Conservation (phyloP, 2,329 filamentous ascomycete species). For the Diaporthe capsici region DNA sequence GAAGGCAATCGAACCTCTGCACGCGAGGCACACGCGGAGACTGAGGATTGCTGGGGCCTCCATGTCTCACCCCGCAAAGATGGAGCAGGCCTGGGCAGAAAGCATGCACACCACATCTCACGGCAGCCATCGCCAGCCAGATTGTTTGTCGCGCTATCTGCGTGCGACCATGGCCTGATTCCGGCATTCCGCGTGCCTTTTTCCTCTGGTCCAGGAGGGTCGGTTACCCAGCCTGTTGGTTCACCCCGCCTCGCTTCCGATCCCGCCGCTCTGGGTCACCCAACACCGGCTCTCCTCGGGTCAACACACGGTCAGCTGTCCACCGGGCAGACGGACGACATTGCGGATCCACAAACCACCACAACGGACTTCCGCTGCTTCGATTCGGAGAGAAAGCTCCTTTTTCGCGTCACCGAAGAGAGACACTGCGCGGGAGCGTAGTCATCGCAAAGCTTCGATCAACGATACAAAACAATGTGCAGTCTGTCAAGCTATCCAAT, state of each 20-base stretch:
- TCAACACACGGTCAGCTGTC: constrained; percentile 10
- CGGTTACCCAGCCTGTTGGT: constrained; percentile 26
- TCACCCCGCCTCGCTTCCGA: constrained; percentile 24
- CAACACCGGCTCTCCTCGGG: constrained; percentile 23
- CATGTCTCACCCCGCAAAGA: not conserved
- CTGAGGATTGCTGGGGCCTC: not conserved
- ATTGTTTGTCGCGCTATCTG: not conserved
- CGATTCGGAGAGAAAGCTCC: not conserved
- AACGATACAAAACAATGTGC: not conserved
- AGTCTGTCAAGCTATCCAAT: not conserved
- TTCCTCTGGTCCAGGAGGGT: constrained; percentile 6
- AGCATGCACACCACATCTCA: not conserved
- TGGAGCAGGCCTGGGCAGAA: not conserved
- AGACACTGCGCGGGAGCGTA: not conserved
- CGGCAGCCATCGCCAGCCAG: not conserved
- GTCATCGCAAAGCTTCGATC: not conserved
- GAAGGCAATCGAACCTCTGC: not conserved
- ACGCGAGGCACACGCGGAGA: not conserved
- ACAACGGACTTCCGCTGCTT: not conserved
- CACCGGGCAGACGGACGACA: constrained; percentile 9
- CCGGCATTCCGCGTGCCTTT: not conserved
- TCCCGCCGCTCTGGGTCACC: constrained; percentile 23
- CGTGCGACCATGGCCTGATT: constrained; percentile 15
- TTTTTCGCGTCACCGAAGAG: not conserved
- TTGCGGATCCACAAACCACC: not conserved